Base-by-base conservation (phyloP, 805 yeast species). In the Nematodospora valgi region DNA sequence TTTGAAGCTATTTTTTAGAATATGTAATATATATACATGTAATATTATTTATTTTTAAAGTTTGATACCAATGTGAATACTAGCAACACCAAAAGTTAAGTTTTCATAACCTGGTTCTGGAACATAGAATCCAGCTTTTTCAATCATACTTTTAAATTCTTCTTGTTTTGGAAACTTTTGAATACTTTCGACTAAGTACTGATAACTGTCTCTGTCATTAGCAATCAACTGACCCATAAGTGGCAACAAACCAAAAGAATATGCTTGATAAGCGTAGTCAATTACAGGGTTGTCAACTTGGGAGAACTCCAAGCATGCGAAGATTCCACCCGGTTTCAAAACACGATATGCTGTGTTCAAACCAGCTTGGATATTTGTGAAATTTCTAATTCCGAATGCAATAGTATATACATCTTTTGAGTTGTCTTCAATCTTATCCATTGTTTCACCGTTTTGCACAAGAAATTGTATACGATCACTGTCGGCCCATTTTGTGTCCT, bases 301-400 rank as follows among this genome's bases (percentile, higher is more conserved):
- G 36, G 95, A 83, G 54, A 93, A 93, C 59, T 93, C 98, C 40
- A 93, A 71, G 62, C 98, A 89, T 24, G 96, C 96, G 58, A 93
- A 93, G 30, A 93, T 85, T 51, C 98, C 98, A 52, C 98, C 98
- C 9, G 98, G 98, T 61, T 83, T 86, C 56, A 93, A 76, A 20
- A 91, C 95, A 50, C 98, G 76, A 67, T 91, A 84, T 22, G 98
- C 98, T n/a, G 97, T 82, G 49, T 85, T 74, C 51, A 93, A 72
- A 19, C 98, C 98, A 4, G 87, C 88, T 62, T 89, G 96, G 50
- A 93, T 81, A 58, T 93, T 74, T 39, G 98, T 93, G 62, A 94
- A 93, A 63, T 93, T 93, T 62, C 98, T 79, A 64, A 93, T 93
- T 40, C 98, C 98, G 59, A 93, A 93, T 3, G 97, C 95, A 49